Evolutionary conservation across 306 rosid species (phyloP).

Genomic region (Quercus suber): DNA sequence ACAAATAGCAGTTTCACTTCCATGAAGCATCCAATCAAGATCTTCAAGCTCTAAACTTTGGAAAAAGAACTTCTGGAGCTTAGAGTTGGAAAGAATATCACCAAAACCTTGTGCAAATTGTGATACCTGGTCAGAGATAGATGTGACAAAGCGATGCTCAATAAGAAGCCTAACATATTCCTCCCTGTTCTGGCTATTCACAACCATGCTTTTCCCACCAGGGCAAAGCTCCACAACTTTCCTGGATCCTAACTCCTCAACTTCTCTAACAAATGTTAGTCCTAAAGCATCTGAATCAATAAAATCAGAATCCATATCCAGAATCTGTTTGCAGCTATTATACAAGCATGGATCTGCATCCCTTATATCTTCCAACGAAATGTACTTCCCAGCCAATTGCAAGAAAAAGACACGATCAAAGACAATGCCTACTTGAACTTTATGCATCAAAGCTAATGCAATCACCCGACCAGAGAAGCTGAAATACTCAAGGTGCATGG

Average conservation of each 20-base stretch:
- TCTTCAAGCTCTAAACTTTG: slow-evolving; percentile 73
- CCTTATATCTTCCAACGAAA: slow-evolving; percentile 69
- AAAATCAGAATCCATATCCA: slow-evolving; percentile 73
- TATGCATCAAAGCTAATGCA: slow-evolving; percentile 93
- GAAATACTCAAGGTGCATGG: slow-evolving; percentile 86
- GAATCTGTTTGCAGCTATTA: slow-evolving; percentile 75
- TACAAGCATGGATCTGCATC: slow-evolving; percentile 79
- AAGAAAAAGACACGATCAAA: slow-evolving; percentile 81
- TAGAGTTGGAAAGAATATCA: slow-evolving; percentile 62
- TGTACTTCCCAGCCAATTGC: slow-evolving; percentile 74
- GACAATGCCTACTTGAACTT: slow-evolving; percentile 87
- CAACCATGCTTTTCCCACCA: slow-evolving; percentile 63
- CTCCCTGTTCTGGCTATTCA: slow-evolving; percentile 67
- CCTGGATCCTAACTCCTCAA: slow-evolving; percentile 80
- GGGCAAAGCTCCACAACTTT: slow-evolving; percentile 64
- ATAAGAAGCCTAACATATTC: slow-evolving; percentile 70
- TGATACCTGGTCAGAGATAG: slow-evolving; percentile 73
- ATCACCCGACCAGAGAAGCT: slow-evolving; percentile 80
- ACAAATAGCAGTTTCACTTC: slow-evolving; percentile 64
- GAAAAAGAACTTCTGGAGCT: slow-evolving; percentile 48
- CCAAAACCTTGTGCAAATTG: slow-evolving; percentile 75
- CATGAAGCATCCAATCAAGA: slow-evolving; percentile 90
- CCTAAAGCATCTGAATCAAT: slow-evolving; percentile 89
- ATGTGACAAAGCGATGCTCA: slow-evolving; percentile 68
- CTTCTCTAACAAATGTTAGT: slow-evolving; percentile 84